Percentiles rank a stretch among this genome's conserved stretches.
These are phyloP conservation scores for Sechiopsis laciniata DNA, from an alignment of 306 rosid genomes.

Conservation along the genomic window DNA sequence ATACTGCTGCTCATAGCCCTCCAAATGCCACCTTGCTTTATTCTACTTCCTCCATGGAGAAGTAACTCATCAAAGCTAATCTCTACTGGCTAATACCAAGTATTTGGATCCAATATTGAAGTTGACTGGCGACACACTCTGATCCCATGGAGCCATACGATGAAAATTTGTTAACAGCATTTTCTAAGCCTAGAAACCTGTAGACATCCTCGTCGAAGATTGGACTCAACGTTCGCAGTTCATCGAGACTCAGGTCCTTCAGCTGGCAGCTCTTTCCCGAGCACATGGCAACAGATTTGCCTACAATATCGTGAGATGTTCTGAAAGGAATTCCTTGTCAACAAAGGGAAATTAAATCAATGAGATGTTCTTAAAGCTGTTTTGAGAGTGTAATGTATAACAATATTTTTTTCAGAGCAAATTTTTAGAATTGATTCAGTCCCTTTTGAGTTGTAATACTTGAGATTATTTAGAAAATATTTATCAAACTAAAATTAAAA, in stretches of 20 bases:
- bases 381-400: not conserved
- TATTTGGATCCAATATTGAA: slow-evolving; percentile 54
- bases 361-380: not conserved
- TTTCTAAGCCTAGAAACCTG: slow-evolving; percentile 78
- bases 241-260: slow-evolving; percentile 58
- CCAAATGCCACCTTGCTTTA: not conserved
- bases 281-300: slow-evolving; percentile 73
- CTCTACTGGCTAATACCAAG: slow-evolving; percentile 38
- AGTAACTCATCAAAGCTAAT: not conserved
- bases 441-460: too few relatives aligned
- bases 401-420: not conserved
- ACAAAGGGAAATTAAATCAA: slow-evolving; percentile 15
- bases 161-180: slow-evolving; percentile 60
- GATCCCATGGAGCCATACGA: slow-evolving; percentile 95
- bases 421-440: too few relatives aligned
- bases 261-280: slow-evolving; percentile 62
- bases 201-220: slow-evolving; percentile 68
- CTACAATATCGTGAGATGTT: slow-evolving; percentile 90
- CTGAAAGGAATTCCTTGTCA: slow-evolving; percentile 82
- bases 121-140: slow-evolving; percentile 67
- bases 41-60: not conserved
- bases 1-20: not conserved
- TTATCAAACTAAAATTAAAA: too few relatives aligned
- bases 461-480: too few relatives aligned
- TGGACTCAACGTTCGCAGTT: slow-evolving; percentile 48